Percentiles rank a stretch among this genome's conserved stretches.
phyloP scores from a whole-genome alignment of 148 eudicot genomes.

The Mesembryanthemum crystallinum region DNA sequence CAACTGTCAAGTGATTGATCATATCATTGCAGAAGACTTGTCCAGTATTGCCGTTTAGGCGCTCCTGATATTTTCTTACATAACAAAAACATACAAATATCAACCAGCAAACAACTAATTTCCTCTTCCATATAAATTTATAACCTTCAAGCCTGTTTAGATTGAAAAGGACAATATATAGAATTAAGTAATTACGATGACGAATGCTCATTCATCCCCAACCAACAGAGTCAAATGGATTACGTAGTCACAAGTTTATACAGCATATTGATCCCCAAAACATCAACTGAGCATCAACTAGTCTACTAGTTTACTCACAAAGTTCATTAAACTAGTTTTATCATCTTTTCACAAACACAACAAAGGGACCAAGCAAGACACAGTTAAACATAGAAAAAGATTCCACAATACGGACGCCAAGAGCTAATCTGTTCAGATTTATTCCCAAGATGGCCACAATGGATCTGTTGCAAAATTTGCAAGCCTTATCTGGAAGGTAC shows the following conservation, averaged over 20 bases:
- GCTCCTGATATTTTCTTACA: no score
- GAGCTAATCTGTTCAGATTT: not conserved
- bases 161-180: no score
- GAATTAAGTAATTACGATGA: no score
- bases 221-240: not conserved
- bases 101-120: no score
- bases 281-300: not conserved
- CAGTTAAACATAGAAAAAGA: conserved; percentile 4
- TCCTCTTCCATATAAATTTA: no score
- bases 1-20: no score
- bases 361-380: conserved; percentile 1
- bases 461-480: not conserved
- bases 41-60: no score
- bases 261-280: not conserved
- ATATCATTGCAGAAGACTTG: no score
- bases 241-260: not conserved
- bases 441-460: no score
- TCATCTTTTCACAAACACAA: not conserved
- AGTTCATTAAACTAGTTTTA: not conserved
- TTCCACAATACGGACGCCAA: not conserved
- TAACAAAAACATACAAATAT: no score
- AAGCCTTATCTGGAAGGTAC: not conserved
- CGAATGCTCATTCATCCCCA: no score
- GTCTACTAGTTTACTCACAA: not conserved
- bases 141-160: no score